Evolutionary conservation across 2,329 filamentous ascomycete species (phyloP), one percentile per base, ranked within the genome.

Genomic region (Fusarium sp.): DNA sequence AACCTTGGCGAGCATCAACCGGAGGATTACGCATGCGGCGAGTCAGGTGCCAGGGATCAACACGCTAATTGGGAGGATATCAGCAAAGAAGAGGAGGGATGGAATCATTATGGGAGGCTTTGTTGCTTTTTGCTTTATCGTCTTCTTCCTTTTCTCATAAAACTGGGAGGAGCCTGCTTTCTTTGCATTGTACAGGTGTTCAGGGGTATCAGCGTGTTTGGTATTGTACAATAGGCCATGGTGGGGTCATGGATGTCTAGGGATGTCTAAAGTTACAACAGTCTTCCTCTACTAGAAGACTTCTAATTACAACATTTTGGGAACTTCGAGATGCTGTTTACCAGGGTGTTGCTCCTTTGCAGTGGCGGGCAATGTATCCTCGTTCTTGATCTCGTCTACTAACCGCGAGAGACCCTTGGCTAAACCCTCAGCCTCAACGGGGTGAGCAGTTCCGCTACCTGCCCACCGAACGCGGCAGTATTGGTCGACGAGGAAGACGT

Each of bases 11-110:
- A 97, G 88, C 79, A 95, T 99, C 76, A 97, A 98, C 79, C 86
- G 95, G 66, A 87, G 95, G 68, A 98, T 99, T 79, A 94, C 93
- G 6, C 86, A 92, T 34, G 95, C 95, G 28, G 96, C 95, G 39
- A 94, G 92, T 76, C 92, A 97, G 78, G 92, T 99, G 17, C 96
- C 96, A 0, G 96, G 96, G 2, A 90, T 99, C 74, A 99, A 98
- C 80, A 90, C 90, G 52, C 83, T 99, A 76, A 98, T 99, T 74
- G 90, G 90, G 52, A 92, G 93, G 81, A 99, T 99, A 81, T 95
- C 95, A 53, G 91, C 93, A 60, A 97, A 97, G 85, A 97, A 97
- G 87, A 90, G 95, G 79, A 90, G 96, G 74, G 96, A 99, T 80
- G 95, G 95, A 31, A 91, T 99, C 72, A 97, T 99, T 70, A 87